A percentile compares a stretch with the other conserved stretches of the same genome.
Conservation (phyloP, 2,329 filamentous ascomycete species). For the Fusarium sulawesiense region DNA sequence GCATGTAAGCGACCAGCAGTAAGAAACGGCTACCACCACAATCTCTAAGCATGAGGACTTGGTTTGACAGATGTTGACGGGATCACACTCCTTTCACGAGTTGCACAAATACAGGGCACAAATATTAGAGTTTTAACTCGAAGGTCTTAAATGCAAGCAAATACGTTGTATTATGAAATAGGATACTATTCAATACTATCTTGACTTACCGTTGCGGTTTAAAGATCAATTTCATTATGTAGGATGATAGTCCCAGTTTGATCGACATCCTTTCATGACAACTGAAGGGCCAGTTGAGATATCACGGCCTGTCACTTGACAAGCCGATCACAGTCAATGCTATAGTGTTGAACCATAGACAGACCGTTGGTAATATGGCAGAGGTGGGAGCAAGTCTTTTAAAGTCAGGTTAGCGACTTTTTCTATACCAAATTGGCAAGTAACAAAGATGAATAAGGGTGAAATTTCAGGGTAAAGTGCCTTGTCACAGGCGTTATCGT, state of each 20-base stretch:
- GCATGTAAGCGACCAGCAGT: background rate
- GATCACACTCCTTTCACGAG: constrained; percentile 25
- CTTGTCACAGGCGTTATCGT: constrained; percentile 61
- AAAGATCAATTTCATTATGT: background rate
- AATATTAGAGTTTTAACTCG: constrained; percentile 3
- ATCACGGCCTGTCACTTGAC: constrained; percentile 14
- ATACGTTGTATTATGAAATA: constrained; percentile 37
- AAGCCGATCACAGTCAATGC: background rate
- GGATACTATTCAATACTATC: background rate
- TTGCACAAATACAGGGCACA: background rate
- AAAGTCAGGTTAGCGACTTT: constrained; percentile 26
- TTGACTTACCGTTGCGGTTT: constrained; percentile 10
- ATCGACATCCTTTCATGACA: background rate
- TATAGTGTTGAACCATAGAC: background rate
- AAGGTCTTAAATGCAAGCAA: constrained; percentile 4
- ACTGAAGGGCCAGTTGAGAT: background rate
- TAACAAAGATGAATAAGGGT: background rate
- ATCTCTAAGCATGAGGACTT: background rate
- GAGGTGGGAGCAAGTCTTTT: background rate
- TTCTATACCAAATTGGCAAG: background rate
- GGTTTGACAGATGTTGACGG: background rate
- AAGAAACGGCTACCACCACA: background rate
- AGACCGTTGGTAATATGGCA: background rate
- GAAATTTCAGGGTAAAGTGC: constrained; percentile 47
- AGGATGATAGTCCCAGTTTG: too few species aligned